A percentile compares a stretch with the other conserved stretches of the same genome.
These are phyloP conservation scores for Typha latifolia DNA, from an alignment of 176 grass and related monocot genomes.

Conservation along the genomic window DNA sequence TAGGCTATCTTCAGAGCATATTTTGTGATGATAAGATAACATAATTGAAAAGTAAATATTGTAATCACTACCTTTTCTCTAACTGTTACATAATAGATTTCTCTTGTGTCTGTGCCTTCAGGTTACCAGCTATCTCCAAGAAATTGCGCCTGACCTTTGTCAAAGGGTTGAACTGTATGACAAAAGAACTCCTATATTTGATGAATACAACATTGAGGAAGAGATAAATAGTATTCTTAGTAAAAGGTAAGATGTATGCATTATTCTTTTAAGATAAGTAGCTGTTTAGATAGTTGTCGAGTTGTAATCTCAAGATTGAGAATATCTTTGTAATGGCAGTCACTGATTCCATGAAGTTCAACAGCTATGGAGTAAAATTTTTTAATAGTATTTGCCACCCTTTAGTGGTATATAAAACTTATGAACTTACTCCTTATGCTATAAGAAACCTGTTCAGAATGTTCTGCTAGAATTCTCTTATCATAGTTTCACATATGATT, in stretches of 20 bases:
- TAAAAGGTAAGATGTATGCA: slow-evolving; percentile 56
- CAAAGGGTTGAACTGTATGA: slow-evolving; percentile 71
- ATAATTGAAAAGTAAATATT: not conserved
- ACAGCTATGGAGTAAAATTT: too few species aligned
- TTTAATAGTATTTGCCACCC: too few species aligned
- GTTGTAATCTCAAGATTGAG: not conserved
- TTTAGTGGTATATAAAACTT: too few species aligned
- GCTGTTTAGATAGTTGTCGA: not conserved
- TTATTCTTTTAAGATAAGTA: not conserved
- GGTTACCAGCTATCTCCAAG: slow-evolving; percentile 79
- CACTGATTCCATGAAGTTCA: not conserved
- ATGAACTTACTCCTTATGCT: too few species aligned
- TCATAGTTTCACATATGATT: too few species aligned
- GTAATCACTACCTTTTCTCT: not conserved
- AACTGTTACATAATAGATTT: not conserved
- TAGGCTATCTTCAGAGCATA: not conserved
- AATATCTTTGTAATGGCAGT: not conserved
- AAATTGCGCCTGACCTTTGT: slow-evolving; percentile 88
- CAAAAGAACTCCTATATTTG: slow-evolving; percentile 83
- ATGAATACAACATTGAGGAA: slow-evolving; percentile 88
- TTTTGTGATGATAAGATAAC: not conserved
- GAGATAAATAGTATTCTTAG: slow-evolving; percentile 86
- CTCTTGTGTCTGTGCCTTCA: slow-evolving; percentile 24
- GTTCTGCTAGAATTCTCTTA: too few species aligned
- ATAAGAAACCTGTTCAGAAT: too few species aligned